phyloP scores from a whole-genome alignment of 768 basidiomycete species.

The Lentinula lateritia region DNA sequence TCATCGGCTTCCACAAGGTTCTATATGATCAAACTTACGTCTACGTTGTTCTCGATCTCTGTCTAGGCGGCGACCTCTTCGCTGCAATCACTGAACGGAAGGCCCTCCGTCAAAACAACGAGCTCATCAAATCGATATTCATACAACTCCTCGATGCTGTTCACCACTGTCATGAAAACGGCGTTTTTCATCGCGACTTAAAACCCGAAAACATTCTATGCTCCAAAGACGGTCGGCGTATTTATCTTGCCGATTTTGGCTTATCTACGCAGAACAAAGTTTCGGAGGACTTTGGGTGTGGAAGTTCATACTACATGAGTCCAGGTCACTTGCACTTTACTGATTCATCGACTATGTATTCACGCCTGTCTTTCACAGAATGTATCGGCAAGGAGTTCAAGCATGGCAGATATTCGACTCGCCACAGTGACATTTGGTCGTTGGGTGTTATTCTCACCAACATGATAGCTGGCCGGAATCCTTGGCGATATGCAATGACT shows the following conservation, averaged over 20 bases:
- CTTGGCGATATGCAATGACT: constrained; percentile 68
- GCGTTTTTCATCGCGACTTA: constrained; percentile 81
- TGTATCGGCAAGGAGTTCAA: constrained; percentile 43
- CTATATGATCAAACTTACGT: constrained; percentile 56
- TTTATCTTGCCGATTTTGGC: constrained; percentile 78
- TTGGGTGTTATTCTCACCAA: constrained; percentile 79
- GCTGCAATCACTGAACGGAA: constrained; percentile 55
- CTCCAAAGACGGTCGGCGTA: constrained; percentile 40
- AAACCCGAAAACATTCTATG: constrained; percentile 83
- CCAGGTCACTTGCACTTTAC: constrained; percentile 41
- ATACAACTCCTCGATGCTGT: constrained; percentile 80
- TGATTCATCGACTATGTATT: constrained; percentile 11
- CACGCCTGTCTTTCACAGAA: constrained; percentile 32
- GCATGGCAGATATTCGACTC: constrained; percentile 48
- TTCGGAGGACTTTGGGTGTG: constrained; percentile 49
- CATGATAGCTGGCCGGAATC: constrained; percentile 71
- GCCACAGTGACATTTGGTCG: constrained; percentile 68
- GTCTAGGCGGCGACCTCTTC: constrained; percentile 63
- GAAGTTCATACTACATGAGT: constrained; percentile 64
- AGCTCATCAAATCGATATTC: constrained; percentile 62
- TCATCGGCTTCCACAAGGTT: constrained; percentile 65
- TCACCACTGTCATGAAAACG: constrained; percentile 61
- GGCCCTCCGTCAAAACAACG: constrained; percentile 47
- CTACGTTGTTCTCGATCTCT: constrained; percentile 63
- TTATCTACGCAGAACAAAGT: constrained; percentile 45